These are phyloP conservation scores for Kernera saxatilis DNA, from an alignment of 345 rosid genomes.

Conservation along the genomic window DNA sequence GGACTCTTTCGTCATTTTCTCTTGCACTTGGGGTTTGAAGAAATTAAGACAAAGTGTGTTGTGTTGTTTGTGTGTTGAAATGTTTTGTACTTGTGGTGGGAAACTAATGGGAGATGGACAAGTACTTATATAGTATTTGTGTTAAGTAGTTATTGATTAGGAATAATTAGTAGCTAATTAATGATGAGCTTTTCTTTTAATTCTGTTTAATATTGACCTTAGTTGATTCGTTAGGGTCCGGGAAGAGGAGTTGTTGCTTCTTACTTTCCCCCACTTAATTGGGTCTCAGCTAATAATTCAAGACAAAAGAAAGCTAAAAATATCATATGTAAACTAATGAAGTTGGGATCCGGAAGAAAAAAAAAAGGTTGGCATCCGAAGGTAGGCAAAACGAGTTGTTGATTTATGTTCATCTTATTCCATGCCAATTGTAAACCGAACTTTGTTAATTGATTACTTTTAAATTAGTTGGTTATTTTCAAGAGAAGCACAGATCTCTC, in stretches of 20 bases:
- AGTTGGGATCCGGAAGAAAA: slow-evolving; percentile 1
- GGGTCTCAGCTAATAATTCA: slow-evolving; percentile 1
- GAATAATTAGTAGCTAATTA: not conserved
- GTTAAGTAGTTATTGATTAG: not conserved
- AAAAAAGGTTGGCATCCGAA: not conserved
- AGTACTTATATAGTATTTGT: slow-evolving; percentile 13
- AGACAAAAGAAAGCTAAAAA: not conserved
- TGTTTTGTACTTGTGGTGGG: slow-evolving; percentile 18
- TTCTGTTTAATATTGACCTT: slow-evolving; percentile 6
- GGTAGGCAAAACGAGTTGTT: not conserved
- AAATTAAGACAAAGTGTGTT: not conserved
- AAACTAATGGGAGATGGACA: slow-evolving; percentile 1
- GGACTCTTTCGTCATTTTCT: slow-evolving; percentile 27
- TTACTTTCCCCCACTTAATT: slow-evolving; percentile 15
- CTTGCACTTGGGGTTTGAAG: slow-evolving; percentile 6
- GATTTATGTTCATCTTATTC: not conserved
- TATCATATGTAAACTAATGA: not conserved
- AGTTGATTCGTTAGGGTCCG: slow-evolving; percentile 22
- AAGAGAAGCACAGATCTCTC: not conserved
- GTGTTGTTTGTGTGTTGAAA: slow-evolving; percentile 15
- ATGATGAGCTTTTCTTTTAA: not conserved
- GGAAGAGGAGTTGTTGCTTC: slow-evolving; percentile 28
- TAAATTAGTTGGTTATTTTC: not conserved
- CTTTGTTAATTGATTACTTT: not conserved
- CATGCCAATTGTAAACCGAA: not conserved